Evolutionary conservation across 2,329 filamentous ascomycete genomes (phyloP), one percentile per base, ranked within the genome.

Genomic region (Trichoderma endophyticum): DNA sequence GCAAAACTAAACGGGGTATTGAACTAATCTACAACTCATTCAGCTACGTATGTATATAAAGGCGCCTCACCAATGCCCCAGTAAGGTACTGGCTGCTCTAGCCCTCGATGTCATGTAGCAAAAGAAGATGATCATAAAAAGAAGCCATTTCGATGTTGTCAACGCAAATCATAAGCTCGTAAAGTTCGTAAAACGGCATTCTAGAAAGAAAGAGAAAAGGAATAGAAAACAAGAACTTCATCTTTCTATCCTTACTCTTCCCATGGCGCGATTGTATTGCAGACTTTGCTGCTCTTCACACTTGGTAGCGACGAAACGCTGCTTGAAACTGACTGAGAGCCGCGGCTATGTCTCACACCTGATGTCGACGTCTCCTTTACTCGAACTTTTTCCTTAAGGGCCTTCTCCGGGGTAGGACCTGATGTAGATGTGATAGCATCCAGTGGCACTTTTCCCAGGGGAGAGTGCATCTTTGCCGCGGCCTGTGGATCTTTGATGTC

Each of bases 331-430:
- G 81, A 83, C n/a, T 77, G 76, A 3, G 77, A 76, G 6, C 71
- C 73, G 12, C 77, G 77, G 30, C 77, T 76, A 32, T 76, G 73
- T 3, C 73, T 74, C 24, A 74, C 74, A 43, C 77, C 78, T 12
- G 80, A 78, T 34, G 77, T 77, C 43, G 76, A 74, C 39, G 74
- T 74, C 69, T 80, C 77, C 64, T 78, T 80, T 73, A 82, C 77
- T 59, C 77, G 78, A 3, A 77, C 77, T 72, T 79, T 80, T 73
- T 79, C 81, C 71, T 77, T 79, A 14, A 81, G 76, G 15, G 83
- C 77, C 68, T 85, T 82, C 76, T 88, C 86, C 3, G 86, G 83
- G 21, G 81, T 81, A n/a, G 82, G 81, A 2, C 85, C 83, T 18
- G 81, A 79, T 28, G 82, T 83, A 21, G 84, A 85, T 59, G 82